Conservation (phyloP, 2,329 filamentous ascomycete species). For the Talaromyces islandicus region DNA sequence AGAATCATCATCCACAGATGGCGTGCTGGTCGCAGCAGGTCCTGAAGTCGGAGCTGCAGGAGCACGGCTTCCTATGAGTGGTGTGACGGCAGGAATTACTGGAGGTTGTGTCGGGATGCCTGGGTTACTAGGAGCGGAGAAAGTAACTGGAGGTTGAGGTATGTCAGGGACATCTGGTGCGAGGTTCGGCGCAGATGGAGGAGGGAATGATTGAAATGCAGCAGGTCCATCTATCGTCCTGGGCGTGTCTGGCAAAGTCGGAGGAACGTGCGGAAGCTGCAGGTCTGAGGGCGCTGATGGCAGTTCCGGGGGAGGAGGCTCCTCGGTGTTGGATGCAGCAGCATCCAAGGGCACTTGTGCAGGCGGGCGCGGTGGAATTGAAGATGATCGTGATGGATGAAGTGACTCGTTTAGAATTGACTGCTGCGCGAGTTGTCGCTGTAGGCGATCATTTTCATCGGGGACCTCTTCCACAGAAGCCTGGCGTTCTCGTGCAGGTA, state of each 20-base stretch:
- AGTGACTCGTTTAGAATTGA: conserved; percentile 47
- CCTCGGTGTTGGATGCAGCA: conserved; percentile 11
- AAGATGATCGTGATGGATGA: conserved; percentile 43
- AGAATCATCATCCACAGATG: conserved; percentile 58
- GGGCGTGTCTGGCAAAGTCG: conserved; percentile 27
- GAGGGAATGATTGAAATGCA: conserved; percentile 36
- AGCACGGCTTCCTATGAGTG: conserved; percentile 10
- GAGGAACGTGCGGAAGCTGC: conserved; percentile 20
- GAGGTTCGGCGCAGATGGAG: conserved; percentile 26
- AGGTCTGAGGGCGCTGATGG: conserved; percentile 35
- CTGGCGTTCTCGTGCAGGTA: conserved; percentile 41
- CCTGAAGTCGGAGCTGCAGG: conserved; percentile 14
- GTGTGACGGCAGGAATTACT: conserved; percentile 23
- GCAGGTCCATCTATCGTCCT: conserved; percentile 16
- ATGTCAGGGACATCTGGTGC: conserved; percentile 14
- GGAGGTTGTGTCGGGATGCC: conserved; percentile 14
- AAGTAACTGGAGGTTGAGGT: conserved; percentile 13
- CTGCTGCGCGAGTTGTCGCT: conserved; percentile 38
- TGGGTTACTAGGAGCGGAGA: conserved; percentile 7
- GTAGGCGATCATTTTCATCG: conserved; percentile 49
- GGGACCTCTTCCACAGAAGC: conserved; percentile 56
- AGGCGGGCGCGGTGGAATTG: conserved; percentile 26
- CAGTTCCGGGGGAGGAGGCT: conserved; percentile 26
- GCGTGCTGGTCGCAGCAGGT: conserved; percentile 17
- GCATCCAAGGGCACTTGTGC: conserved; percentile 11